phyloP scores from a whole-genome alignment of 2,329 filamentous ascomycete species.

The Tolypocladium cylindrosporum region DNA sequence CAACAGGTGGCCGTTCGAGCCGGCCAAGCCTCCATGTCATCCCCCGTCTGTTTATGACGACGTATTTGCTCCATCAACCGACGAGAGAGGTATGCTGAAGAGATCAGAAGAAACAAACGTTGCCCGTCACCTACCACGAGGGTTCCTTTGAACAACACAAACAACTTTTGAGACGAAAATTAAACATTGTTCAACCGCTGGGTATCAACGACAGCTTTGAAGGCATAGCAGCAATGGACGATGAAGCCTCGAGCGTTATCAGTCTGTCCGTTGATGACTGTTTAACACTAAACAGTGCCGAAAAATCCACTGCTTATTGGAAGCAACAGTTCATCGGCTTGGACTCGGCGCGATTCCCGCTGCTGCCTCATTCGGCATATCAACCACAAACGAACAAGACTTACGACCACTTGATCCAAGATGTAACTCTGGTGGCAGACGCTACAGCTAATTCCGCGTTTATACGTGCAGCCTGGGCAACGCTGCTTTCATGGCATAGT shows the following conservation, averaged over 20 bases:
- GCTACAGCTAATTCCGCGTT: neutral
- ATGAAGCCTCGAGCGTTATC: neutral
- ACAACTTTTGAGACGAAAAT: neutral
- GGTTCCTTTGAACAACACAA: neutral
- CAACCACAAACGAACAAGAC: neutral
- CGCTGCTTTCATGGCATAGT: neutral
- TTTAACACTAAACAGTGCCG: neutral
- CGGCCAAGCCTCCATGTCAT: neutral
- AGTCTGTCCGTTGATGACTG: neutral
- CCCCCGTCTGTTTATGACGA: no score
- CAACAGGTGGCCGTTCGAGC: neutral
- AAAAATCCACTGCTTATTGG: neutral
- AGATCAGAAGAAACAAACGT: neutral
- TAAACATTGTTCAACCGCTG: neutral
- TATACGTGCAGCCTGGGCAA: neutral
- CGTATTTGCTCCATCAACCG: neutral
- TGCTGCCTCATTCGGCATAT: neutral
- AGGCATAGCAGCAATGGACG: neutral
- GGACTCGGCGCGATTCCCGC: neutral
- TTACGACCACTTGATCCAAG: neutral
- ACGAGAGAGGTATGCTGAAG: neutral
- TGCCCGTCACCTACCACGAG: neutral
- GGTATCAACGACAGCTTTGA: neutral
- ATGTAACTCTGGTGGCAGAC: neutral
- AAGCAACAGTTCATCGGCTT: neutral